Evolutionary conservation across 768 basidiomycete species (phyloP).

Genomic region (Boletus sp.): DNA sequence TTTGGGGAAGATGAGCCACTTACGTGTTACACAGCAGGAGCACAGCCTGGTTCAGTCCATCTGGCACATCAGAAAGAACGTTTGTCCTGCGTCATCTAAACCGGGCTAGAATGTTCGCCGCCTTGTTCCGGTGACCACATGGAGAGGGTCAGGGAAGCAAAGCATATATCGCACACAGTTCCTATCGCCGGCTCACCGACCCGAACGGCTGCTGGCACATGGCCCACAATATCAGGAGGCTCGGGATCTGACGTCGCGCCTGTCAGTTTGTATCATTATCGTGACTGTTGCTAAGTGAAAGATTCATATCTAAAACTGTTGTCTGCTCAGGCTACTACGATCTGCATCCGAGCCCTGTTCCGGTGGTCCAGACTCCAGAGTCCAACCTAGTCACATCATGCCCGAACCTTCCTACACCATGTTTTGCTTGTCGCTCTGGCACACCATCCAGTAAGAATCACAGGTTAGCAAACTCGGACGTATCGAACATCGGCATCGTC

Average conservation of each 20-base stretch:
- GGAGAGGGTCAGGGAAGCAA: background rate
- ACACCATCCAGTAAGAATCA: background rate
- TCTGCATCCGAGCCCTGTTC: no score
- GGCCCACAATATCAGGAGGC: no score
- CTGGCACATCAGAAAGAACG: conserved; percentile 10
- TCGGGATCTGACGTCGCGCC: no score
- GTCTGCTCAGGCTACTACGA: no score
- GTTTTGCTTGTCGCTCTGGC: background rate
- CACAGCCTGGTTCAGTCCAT: background rate
- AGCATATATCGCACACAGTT: background rate
- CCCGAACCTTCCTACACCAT: background rate
- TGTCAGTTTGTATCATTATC: no score
- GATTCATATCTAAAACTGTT: no score
- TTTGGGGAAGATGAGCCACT: background rate
- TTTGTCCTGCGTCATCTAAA: background rate
- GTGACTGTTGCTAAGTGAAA: no score
- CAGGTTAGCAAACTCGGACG: background rate
- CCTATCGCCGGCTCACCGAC: background rate
- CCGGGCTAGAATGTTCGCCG: background rate
- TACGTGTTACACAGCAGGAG: conserved; percentile 2
- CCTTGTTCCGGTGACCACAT: conserved; percentile 3
- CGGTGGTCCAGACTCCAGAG: no score
- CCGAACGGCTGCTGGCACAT: no score
- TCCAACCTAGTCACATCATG: background rate
- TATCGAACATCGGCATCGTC: background rate